phyloP scores from a whole-genome alignment of 495 filamentous ascomycete genomes.

The Annulohypoxylon moriforme region DNA sequence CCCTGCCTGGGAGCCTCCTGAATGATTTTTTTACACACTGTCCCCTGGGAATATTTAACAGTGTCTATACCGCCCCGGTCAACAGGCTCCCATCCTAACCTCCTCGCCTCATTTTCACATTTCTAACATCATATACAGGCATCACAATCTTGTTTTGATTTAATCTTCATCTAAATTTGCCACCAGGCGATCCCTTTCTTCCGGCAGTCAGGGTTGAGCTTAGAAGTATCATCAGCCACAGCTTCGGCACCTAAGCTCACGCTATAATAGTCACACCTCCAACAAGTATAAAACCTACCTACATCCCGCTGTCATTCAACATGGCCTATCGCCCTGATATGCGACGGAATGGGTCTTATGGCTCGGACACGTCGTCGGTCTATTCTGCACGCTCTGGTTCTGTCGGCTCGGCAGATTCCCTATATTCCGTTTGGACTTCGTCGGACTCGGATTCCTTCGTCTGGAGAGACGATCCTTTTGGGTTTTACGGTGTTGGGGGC shows the following conservation, averaged over 20 bases:
- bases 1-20: conserved; percentile 39
- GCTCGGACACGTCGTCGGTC: conserved; percentile 43
- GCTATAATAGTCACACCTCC: neutral
- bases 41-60: conserved; percentile 33
- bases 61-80: conserved; percentile 32
- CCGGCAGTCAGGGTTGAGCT: conserved; percentile 2
- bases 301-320: conserved; percentile 3
- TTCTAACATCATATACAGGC: conserved; percentile 5
- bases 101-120: conserved; percentile 27
- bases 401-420: conserved; percentile 33
- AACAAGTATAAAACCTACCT: conserved; percentile 19
- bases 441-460: conserved; percentile 47
- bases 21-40: conserved; percentile 13
- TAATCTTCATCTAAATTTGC: conserved; percentile 24
- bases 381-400: conserved; percentile 33
- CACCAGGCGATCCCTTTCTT: conserved; percentile 33
- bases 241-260: neutral
- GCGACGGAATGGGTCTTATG: conserved; percentile 25
- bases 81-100: conserved; percentile 18
- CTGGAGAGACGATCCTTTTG: conserved; percentile 42
- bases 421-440: conserved; percentile 44
- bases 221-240: conserved; percentile 11
- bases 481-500: conserved; percentile 45
- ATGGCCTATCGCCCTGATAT: conserved; percentile 32
- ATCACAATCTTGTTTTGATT: conserved; percentile 4